A percentile compares a stretch with the other conserved stretches of the same genome.
Conservation (phyloP, 202 grass and related monocot genomes). For the Elaeis oleifera region DNA sequence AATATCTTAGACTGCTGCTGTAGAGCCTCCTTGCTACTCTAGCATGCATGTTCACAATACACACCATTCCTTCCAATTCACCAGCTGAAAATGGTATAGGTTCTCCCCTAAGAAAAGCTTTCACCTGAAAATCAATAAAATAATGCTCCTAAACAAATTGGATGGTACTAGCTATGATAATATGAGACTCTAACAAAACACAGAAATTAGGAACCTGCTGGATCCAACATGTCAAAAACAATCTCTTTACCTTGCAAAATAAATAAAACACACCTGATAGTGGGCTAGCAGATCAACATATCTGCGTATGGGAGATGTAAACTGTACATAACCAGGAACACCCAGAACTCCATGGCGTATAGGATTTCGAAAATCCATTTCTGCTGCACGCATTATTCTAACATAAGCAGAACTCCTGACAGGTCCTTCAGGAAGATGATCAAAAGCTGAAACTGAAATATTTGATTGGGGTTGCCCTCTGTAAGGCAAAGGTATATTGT, state of each 20-base stretch:
- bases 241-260: no score
- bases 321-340: constrained; percentile 87
- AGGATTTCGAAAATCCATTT: constrained; percentile 73
- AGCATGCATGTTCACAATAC: constrained; percentile 69
- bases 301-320: constrained; percentile 89
- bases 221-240: no score
- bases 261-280: constrained; percentile 60
- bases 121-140: constrained; percentile 46
- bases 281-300: constrained; percentile 93
- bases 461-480: constrained; percentile 73
- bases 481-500: constrained; percentile 76
- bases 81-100: constrained; percentile 64
- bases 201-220: no score
- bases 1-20: constrained; percentile 67
- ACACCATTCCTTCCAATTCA: constrained; percentile 70
- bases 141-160: constrained; percentile 11
- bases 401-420: constrained; percentile 76
- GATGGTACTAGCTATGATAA: no score
- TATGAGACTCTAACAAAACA: no score
- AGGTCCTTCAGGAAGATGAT: constrained; percentile 71
- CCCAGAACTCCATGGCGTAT: constrained; percentile 64
- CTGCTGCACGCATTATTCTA: constrained; percentile 59
- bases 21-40: constrained; percentile 73
- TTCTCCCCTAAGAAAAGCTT: constrained; percentile 84
- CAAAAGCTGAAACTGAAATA: constrained; percentile 61